Evolutionary conservation across 2,329 filamentous ascomycete genomes (phyloP).

Genomic region (Amesomyces nigricolor): DNA sequence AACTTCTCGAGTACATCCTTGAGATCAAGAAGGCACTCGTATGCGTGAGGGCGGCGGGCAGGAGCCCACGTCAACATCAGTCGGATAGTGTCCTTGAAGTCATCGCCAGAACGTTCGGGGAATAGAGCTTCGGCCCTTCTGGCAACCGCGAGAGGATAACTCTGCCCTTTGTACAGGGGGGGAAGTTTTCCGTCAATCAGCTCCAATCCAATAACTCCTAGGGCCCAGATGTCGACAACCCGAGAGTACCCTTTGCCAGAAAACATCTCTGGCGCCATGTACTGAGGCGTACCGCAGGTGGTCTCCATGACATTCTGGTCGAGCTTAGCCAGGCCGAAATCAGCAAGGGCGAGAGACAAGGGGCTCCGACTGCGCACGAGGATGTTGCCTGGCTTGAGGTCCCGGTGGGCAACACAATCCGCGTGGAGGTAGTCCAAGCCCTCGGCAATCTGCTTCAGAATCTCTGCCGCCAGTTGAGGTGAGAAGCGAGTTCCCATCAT

Average conservation of each 20-base stretch:
- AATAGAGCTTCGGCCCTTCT: too few species aligned
- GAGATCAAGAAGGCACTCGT: too few species aligned
- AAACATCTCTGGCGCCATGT: constrained; percentile 3
- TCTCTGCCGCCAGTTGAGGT: neutral
- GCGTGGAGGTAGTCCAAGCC: constrained; percentile 2
- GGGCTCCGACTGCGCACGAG: neutral
- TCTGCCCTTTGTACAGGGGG: too few species aligned
- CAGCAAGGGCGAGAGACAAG: neutral
- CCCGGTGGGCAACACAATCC: neutral
- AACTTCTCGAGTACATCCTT: too few species aligned
- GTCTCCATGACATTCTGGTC: neutral
- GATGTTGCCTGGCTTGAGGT: constrained; percentile 2
- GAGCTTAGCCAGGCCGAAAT: neutral
- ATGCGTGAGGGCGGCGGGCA: too few species aligned
- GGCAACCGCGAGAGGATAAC: too few species aligned
- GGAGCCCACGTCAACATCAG: too few species aligned
- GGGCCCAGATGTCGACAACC: constrained; percentile 3
- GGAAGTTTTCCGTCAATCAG: too few species aligned
- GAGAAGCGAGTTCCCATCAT: neutral
- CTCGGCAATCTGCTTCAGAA: constrained; percentile 2
- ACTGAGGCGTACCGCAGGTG: neutral
- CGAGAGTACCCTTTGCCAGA: neutral
- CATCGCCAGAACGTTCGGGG: too few species aligned
- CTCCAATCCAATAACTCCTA: constrained; percentile 2
- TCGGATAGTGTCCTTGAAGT: too few species aligned